Evolutionary conservation across 1,284 basidiomycete species (phyloP).

Genomic region (Sporisorium iseilematis-ciliati): DNA sequence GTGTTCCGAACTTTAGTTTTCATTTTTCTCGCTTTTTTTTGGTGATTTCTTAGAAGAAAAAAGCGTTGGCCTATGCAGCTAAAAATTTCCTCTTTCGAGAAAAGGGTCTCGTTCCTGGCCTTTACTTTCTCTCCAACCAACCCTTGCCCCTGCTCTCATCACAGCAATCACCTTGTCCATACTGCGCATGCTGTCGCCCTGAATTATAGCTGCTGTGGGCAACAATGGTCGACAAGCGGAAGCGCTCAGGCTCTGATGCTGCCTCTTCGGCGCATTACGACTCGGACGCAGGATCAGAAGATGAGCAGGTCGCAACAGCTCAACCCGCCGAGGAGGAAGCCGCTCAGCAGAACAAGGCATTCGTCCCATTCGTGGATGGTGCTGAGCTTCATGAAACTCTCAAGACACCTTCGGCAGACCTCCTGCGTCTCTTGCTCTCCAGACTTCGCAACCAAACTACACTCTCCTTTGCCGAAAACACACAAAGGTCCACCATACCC

Average conservation of each 20-base stretch:
- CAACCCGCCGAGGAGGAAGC: conserved; percentile 7
- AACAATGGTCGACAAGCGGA: conserved; percentile 42
- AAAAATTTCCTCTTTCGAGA: neutral
- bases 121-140: neutral
- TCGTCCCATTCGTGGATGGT: conserved; percentile 31
- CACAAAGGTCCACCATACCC: conserved; percentile 38
- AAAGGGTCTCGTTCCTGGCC: neutral
- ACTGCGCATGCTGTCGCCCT: neutral
- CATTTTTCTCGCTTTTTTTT: neutral
- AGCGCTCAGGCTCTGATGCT: conserved; percentile 36
- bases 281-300: conserved; percentile 25
- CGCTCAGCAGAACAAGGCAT: conserved; percentile 15
- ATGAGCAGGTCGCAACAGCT: conserved; percentile 15
- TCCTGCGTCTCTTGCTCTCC: conserved; percentile 37
- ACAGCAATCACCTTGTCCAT: conserved; percentile 8
- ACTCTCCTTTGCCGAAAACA: conserved; percentile 44
- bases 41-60: neutral
- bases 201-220: neutral
- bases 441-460: conserved; percentile 40
- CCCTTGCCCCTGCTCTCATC: conserved; percentile 3
- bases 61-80: too few relatives aligned
- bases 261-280: conserved; percentile 24
- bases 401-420: conserved; percentile 47
- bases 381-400: conserved; percentile 37
- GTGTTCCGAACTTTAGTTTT: conserved; percentile 2